phyloP scores from a whole-genome alignment of 371 early-diverging fungal genomes.

The Zopfochytrium polystomum region DNA sequence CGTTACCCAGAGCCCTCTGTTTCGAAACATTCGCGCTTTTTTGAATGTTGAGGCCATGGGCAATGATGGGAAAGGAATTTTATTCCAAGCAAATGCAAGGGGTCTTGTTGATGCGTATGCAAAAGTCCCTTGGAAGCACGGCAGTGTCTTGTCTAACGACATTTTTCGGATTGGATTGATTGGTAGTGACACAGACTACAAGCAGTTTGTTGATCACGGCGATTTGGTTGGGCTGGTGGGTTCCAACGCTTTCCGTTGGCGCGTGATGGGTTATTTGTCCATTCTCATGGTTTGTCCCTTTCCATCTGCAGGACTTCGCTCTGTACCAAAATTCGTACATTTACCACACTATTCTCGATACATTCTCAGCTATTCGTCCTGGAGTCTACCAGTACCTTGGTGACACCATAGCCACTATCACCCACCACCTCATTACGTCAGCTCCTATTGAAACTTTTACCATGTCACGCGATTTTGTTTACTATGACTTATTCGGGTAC shows the following conservation, averaged over 20 bases:
- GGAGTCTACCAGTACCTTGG: constrained; percentile 74
- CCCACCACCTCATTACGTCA: constrained; percentile 55
- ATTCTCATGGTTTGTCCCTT: too few relatives aligned
- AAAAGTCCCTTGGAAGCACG: constrained; percentile 70
- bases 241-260: too few relatives aligned
- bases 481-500: constrained; percentile 63
- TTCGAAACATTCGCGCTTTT: constrained; percentile 55
- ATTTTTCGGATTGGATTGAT: constrained; percentile 72
- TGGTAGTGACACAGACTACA: constrained; percentile 72
- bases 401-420: constrained; percentile 61
- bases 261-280: too few relatives aligned
- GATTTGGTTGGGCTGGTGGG: constrained; percentile 57
- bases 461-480: constrained; percentile 57
- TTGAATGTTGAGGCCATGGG: constrained; percentile 76
- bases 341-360: constrained; percentile 73
- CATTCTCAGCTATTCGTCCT: constrained; percentile 54
- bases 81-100: constrained; percentile 73
- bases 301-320: too few relatives aligned
- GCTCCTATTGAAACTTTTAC: constrained; percentile 50
- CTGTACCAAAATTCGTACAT: constrained; percentile 60
- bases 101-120: constrained; percentile 72
- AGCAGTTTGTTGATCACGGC: constrained; percentile 71
- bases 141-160: constrained; percentile 71
- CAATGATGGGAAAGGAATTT: constrained; percentile 64
- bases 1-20: constrained; percentile 36